Evolutionary conservation across 495 filamentous ascomycete genomes (phyloP).

Genomic region (Aspergillus ellipticus): DNA sequence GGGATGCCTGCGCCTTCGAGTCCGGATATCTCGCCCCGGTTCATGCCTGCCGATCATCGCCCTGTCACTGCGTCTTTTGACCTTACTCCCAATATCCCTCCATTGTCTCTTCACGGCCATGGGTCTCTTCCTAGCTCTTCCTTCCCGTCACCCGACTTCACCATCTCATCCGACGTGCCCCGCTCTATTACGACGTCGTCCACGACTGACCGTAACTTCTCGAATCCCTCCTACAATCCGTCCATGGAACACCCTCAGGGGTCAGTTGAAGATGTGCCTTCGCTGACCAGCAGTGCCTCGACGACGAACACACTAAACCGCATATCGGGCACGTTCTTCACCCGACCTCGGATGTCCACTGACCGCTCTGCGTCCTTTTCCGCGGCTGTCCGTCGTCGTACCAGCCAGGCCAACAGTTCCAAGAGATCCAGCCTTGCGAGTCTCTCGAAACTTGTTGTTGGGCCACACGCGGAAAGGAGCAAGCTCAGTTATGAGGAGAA

Average conservation of each 20-base stretch:
- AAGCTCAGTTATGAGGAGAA: conserved; percentile 75
- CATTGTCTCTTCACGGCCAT: conserved; percentile 43
- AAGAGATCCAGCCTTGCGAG: conserved; percentile 84
- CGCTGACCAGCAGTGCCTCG: conserved; percentile 80
- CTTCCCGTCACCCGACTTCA: conserved; percentile 50
- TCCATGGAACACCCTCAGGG: conserved; percentile 60
- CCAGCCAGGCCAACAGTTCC: conserved; percentile 36
- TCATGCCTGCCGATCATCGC: conserved; percentile 43
- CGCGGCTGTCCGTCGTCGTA: conserved; percentile 58
- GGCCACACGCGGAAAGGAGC: conserved; percentile 71
- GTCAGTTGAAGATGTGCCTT: conserved; percentile 84
- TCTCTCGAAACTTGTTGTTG: conserved; percentile 76
- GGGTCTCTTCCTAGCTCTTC: conserved; percentile 39
- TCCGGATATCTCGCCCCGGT: conserved; percentile 43
- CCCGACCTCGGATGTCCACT: conserved; percentile 43
- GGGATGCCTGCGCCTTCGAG: conserved; percentile 28
- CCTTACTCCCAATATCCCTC: conserved; percentile 42
- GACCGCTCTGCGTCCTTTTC: conserved; percentile 70
- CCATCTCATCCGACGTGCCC: conserved; percentile 51
- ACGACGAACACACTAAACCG: conserved; percentile 63
- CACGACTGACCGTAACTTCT: conserved; percentile 41
- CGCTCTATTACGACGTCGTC: conserved; percentile 52
- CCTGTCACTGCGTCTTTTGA: conserved; percentile 53
- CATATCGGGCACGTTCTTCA: conserved; percentile 44
- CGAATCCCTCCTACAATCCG: conserved; percentile 52